phyloP scores from a whole-genome alignment of 345 rosid species.

The Kandelia obovata region DNA sequence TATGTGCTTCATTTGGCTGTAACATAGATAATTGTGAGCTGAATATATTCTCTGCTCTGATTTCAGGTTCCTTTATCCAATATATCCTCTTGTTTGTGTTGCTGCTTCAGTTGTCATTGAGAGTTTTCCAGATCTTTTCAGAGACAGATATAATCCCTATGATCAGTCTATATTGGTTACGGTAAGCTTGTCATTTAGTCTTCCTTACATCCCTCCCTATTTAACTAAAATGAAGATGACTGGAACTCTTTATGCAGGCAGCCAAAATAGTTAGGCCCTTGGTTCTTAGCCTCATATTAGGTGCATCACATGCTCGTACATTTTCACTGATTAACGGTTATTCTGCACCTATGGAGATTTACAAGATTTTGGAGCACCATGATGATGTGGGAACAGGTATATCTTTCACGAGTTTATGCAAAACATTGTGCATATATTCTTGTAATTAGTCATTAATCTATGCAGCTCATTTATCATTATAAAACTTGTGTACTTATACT shows the following conservation, averaged over 20 bases:
- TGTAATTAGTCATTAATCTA: no score
- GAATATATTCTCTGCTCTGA: conserved; percentile 12
- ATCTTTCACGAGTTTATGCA: not conserved
- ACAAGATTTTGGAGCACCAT: conserved; percentile 87
- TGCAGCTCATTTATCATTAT: no score
- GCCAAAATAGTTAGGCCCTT: conserved; percentile 70
- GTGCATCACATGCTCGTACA: conserved; percentile 84
- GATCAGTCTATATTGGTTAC: conserved; percentile 50
- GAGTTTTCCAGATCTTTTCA: conserved; percentile 88
- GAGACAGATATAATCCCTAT: conserved; percentile 47
- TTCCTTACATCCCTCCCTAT: conserved; percentile 2
- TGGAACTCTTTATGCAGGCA: conserved; percentile 44
- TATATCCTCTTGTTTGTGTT: conserved; percentile 89
- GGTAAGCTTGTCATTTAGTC: conserved; percentile 35
- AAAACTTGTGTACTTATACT: no score
- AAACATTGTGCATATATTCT: no score
- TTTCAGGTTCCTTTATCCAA: conserved; percentile 88
- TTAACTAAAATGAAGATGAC: not conserved
- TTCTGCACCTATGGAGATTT: conserved; percentile 73
- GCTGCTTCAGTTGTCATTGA: conserved; percentile 96
- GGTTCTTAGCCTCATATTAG: conserved; percentile 67
- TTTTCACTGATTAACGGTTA: conserved; percentile 85
- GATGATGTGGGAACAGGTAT: conserved; percentile 74
- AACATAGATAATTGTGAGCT: not conserved
- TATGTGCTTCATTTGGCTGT: conserved; percentile 1